These are phyloP conservation scores for Quercus variabilis DNA, from an alignment of 306 rosid species.

Conservation along the genomic window DNA sequence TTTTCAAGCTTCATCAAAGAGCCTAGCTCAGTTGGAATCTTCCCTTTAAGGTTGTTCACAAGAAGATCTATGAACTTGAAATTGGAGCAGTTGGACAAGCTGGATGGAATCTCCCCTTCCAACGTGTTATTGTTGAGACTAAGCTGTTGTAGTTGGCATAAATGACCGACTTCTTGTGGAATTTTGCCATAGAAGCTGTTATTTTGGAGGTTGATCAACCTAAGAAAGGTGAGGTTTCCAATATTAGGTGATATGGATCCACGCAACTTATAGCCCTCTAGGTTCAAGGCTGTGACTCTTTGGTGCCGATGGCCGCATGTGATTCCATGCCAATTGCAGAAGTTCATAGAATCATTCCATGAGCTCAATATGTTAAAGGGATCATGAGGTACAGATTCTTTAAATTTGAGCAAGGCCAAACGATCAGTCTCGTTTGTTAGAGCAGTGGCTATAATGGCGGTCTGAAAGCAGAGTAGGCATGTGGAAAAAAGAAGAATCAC, in stretches of 20 bases:
- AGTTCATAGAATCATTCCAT: too few species aligned
- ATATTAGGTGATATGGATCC: slow-evolving; percentile 13
- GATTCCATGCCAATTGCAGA: too few species aligned
- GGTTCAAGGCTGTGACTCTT: too few species aligned
- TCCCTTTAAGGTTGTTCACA: background rate
- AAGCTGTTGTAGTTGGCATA: slow-evolving; percentile 2
- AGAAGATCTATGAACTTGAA: background rate
- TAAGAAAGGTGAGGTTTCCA: slow-evolving; percentile 37
- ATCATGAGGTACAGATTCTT: too few species aligned
- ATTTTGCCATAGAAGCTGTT: slow-evolving; percentile 27
- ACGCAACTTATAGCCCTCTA: too few species aligned
- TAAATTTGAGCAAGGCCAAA: background rate
- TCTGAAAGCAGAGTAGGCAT: background rate
- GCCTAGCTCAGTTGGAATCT: background rate
- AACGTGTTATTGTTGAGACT: slow-evolving; percentile 11
- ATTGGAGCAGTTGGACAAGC: slow-evolving; percentile 16
- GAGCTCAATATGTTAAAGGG: too few species aligned
- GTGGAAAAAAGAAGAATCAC: background rate
- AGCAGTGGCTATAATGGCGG: background rate
- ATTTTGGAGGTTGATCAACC: background rate
- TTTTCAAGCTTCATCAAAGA: too few species aligned
- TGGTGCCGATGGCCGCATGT: too few species aligned
- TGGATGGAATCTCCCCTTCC: slow-evolving; percentile 31
- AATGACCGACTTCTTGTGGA: slow-evolving; percentile 27
- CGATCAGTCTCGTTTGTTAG: background rate